A percentile compares a stretch with the other conserved stretches of the same genome.
Evolutionary conservation across 1,139 yeast species (phyloP).

Genomic region (Kodamaea suecica): DNA sequence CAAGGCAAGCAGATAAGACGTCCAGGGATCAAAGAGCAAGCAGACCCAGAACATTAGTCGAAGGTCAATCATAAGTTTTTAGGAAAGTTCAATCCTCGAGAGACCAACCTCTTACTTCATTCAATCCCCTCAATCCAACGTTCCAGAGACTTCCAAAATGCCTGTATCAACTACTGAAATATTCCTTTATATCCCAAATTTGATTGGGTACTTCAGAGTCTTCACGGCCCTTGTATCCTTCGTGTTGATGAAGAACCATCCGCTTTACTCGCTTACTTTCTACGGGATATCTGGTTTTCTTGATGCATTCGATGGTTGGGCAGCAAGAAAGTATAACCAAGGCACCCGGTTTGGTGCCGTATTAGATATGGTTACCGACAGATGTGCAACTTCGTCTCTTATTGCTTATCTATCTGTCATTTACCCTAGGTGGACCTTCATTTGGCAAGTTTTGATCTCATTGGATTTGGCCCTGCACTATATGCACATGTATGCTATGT

Average conservation of each 20-base stretch:
- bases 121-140: no score
- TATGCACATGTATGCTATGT: conserved; percentile 97
- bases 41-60: no score
- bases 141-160: background rate
- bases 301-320: conserved; percentile 96
- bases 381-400: conserved; percentile 92
- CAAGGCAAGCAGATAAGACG: no score
- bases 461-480: conserved; percentile 94
- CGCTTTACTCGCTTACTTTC: conserved; percentile 67
- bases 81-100: no score
- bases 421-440: conserved; percentile 61
- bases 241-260: conserved; percentile 78
- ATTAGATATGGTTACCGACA: conserved; percentile 96
- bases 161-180: conserved; percentile 30
- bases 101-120: no score
- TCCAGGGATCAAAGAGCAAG: no score
- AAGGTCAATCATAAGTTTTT: no score
- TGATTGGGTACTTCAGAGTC: conserved; percentile 86
- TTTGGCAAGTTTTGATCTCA: conserved; percentile 85
- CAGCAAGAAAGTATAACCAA: conserved; percentile 87
- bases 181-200: conserved; percentile 79
- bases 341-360: conserved; percentile 95
- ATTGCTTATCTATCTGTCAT: conserved; percentile 80
- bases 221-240: conserved; percentile 78
- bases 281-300: conserved; percentile 87